phyloP scores from a whole-genome alignment of 345 rosid genomes.

The Citropsis articulata region DNA sequence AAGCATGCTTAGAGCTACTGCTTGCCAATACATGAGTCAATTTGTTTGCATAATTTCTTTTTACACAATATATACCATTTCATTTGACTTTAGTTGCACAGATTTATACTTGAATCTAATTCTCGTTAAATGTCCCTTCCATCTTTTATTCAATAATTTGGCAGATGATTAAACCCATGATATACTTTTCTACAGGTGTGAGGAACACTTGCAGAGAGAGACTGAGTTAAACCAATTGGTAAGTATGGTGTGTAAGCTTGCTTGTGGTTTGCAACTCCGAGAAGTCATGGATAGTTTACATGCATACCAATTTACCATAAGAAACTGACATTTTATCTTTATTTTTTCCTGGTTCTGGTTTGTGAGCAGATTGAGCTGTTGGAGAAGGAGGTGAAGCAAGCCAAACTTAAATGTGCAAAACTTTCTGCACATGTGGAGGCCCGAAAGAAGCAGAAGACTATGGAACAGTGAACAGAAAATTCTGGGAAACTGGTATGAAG shows the following conservation, averaged over 20 bases:
- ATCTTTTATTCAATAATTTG: neutral
- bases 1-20: neutral
- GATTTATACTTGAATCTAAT: neutral
- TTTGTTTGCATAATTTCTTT: neutral
- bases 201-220: slow-evolving; percentile 54
- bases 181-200: slow-evolving; percentile 50
- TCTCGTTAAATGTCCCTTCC: neutral
- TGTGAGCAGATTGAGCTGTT: slow-evolving; percentile 45
- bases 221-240: slow-evolving; percentile 53
- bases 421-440: slow-evolving; percentile 56
- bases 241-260: slow-evolving; percentile 11
- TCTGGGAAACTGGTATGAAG: no score
- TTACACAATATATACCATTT: neutral
- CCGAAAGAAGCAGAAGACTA: slow-evolving; percentile 39
- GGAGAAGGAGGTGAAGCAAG: slow-evolving; percentile 62
- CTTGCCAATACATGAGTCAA: neutral
- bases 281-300: neutral
- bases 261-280: neutral
- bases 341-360: neutral
- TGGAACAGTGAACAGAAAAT: slow-evolving; percentile 13
- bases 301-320: neutral
- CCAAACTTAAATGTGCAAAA: slow-evolving; percentile 50
- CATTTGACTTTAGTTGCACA: neutral
- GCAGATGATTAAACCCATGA: neutral
- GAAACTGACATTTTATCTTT: neutral